Base-by-base conservation (phyloP, 2,329 filamentous ascomycete genomes). In the Talaromyces rugulosus region DNA sequence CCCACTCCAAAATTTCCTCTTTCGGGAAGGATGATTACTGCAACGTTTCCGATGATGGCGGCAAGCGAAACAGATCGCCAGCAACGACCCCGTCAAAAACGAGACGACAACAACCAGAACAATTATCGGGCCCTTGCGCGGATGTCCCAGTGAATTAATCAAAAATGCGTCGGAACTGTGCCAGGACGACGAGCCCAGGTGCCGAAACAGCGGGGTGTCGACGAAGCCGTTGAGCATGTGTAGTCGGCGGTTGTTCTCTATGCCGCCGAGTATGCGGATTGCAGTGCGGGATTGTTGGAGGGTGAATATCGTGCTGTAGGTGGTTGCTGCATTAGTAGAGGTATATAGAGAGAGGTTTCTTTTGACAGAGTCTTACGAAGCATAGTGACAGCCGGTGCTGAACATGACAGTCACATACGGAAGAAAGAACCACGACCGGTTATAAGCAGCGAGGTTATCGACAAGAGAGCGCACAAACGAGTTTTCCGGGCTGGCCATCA, bases 391-490 rank as follows among this genome's bases (percentile, higher is more conserved):
- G 12, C 76, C 76, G 1, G 77, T 78, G 63, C 75, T 78, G 64
- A 79, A 79, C 77, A 79, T 79, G 34, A 79, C 74, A 2, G 76
- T 77, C 3, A 73, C 65, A 56, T 79, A 78, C 0, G 77, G 75
- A 34, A 79, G 63, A 2, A 74, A 69, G 18, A 78, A 69, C 76
- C 77, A 79, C n/a, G 71, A 65, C 5, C 68, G 69, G 63, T 79
- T 75, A 56, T 78, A 79, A 0, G 64, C 62, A 1, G 66, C 63
- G 0, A 79, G 68, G 34, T 74, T 74, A 5, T 65, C 53, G 12
- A 79, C 72, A 23, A 78, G 63, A 28, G 72, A 65, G 5, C 68
- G 65, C 5, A 78, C 69, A 57, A 76, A 78, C 1, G 66, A 52
- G 64, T 75, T 77, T 27, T 68, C 66, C 58, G 70, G 70, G 57